Evolutionary conservation across 2,329 filamentous ascomycete genomes (phyloP), one percentile per base, ranked within the genome.

Genomic region (Colletotrichum agaves): DNA sequence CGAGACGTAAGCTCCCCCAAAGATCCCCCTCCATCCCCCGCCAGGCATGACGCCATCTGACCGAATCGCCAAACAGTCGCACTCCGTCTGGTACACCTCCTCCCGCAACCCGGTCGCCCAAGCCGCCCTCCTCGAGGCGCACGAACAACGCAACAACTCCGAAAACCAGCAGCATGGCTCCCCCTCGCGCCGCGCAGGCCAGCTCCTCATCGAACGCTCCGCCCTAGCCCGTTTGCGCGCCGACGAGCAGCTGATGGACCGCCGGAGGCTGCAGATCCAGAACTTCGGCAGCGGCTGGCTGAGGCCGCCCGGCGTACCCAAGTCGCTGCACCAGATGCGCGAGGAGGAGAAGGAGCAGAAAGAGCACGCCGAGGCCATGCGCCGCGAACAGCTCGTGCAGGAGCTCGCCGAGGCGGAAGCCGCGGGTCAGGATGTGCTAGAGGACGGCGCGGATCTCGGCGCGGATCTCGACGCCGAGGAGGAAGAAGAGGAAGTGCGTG

Each of bases 201-300:
- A 82, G 61, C 82, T 85, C 70, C 72, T 85, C 63, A 78, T 87
- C 69, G 82, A 89, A 75, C 81, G 86, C 72, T 85, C 90, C 27
- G 84, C 87, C 2, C 88, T 97, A 3, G 87, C 91, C 10, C 85
- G 90, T 2, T 87, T 97, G 11, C 84, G 87, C 27, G 82, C 88
- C 46, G 95, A 98, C 76, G 96, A 98, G 80, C 86, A 89, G 69
- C 87, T 89, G 65, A 86, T 97, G 71, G 87, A 90, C 61, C 87
- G 91, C 8, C 93, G 95, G 52, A 93, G 94, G 74, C 81, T 88
- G 53, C 93, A 95, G 72, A 91, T 98, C 33, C 88, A 91, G 53
- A 92, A 94, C 74, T 98, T 97, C 76, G 96, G 96, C 68, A 92
- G 90, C 71, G 88, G 87, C 49, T 99, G 96, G 96, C 90, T 99